A percentile compares a stretch with the other conserved stretches of the same genome.
Conservation (phyloP, 2,329 filamentous ascomycete genomes). For the Beauveria sp. region DNA sequence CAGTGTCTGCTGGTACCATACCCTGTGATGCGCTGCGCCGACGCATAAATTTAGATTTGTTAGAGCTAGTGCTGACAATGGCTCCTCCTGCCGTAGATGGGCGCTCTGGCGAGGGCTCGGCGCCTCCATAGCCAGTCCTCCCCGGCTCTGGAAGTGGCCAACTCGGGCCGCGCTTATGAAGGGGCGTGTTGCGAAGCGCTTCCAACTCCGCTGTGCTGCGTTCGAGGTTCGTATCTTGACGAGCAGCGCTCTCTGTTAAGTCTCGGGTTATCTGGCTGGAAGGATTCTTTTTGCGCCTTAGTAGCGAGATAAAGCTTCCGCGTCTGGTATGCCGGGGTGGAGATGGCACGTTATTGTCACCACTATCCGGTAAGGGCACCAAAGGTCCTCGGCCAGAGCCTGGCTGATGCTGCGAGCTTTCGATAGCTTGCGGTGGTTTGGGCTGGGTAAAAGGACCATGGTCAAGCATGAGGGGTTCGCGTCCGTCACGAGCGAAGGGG, state of each 20-base stretch:
- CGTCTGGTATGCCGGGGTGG: conserved; percentile 29
- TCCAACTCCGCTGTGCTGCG: conserved; percentile 46
- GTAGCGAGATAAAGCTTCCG: conserved; percentile 47
- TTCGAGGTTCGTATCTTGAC: conserved; percentile 56
- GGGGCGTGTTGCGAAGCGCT: conserved; percentile 31
- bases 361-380: conserved; percentile 15
- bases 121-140: conserved; percentile 23
- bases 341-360: conserved; percentile 15
- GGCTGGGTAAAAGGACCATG: conserved; percentile 40
- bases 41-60: conserved; percentile 24
- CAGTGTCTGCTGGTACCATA: conserved; percentile 16
- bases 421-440: not conserved
- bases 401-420: conserved; percentile 28
- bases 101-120: conserved; percentile 21
- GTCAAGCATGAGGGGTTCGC: conserved; percentile 50
- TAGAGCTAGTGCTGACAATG: conserved; percentile 13
- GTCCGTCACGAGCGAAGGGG: conserved; percentile 39
- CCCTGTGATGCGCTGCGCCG: conserved; percentile 31
- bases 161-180: conserved; percentile 22
- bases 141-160: conserved; percentile 27
- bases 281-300: conserved; percentile 54
- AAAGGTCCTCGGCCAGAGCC: conserved; percentile 34
- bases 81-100: conserved; percentile 28
- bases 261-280: conserved; percentile 47
- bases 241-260: conserved; percentile 47